phyloP scores from a whole-genome alignment of 352 stramenopile genomes.

The Phytophthora macrochlamydospora region DNA sequence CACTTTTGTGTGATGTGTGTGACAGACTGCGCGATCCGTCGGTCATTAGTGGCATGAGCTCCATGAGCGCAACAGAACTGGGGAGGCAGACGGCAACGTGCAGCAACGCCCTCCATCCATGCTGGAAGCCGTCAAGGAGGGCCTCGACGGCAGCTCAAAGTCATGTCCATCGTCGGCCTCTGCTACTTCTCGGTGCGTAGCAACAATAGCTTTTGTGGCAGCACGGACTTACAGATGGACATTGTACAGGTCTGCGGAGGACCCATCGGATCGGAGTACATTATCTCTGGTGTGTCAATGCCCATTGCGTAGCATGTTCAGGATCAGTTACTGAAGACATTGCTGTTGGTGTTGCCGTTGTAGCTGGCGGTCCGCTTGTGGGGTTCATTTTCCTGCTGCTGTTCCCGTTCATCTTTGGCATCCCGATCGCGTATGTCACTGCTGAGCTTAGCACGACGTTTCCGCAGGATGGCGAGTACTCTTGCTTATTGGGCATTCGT shows the following conservation, averaged over 20 bases:
- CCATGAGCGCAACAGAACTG: conserved; percentile 35
- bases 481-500: background rate
- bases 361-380: conserved; percentile 59
- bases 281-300: conserved; percentile 41
- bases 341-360: conserved; percentile 1
- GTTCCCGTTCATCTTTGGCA: conserved; percentile 90
- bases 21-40: conserved; percentile 24
- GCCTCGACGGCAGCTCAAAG: conserved; percentile 53
- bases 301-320: background rate
- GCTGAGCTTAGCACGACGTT: conserved; percentile 92
- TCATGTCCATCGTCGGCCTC: conserved; percentile 58
- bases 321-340: background rate
- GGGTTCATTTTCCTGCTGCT: conserved; percentile 88
- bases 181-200: conserved; percentile 58
- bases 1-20: conserved; percentile 9
- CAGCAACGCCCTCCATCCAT: conserved; percentile 19
- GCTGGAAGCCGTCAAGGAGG: conserved; percentile 48
- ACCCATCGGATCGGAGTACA: conserved; percentile 48
- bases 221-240: conserved; percentile 69
- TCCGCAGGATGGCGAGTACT: conserved; percentile 65
- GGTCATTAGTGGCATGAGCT: conserved; percentile 23
- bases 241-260: conserved; percentile 57
- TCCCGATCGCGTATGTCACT: conserved; percentile 93
- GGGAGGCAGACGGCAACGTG: conserved; percentile 21
- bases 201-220: background rate